These are phyloP conservation scores for Monilinia laxa DNA, from an alignment of 2,329 filamentous ascomycete genomes.

Conservation along the genomic window DNA sequence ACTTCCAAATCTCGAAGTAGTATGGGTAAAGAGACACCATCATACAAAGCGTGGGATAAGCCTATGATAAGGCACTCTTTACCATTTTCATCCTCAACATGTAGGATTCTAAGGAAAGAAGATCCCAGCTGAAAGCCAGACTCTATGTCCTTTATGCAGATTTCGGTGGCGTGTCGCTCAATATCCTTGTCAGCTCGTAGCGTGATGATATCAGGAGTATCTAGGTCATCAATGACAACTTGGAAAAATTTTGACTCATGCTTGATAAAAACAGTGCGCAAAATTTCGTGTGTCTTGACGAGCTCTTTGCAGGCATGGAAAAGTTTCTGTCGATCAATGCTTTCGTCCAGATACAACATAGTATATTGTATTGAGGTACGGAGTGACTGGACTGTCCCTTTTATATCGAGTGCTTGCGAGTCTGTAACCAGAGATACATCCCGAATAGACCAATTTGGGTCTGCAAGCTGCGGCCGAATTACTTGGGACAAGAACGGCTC, in stretches of 20 bases:
- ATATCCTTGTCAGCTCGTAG: conserved; percentile 37
- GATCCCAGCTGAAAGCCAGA: conserved; percentile 43
- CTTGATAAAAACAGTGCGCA: conserved; percentile 44
- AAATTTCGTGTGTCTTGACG: conserved; percentile 41
- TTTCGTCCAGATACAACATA: conserved; percentile 39
- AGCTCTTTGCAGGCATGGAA: conserved; percentile 37
- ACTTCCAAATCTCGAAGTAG: conserved; percentile 30
- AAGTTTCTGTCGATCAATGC: conserved; percentile 37
- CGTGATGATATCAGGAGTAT: conserved; percentile 36
- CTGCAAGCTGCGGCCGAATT: conserved; percentile 42
- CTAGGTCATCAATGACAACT: conserved; percentile 41
- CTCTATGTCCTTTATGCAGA: conserved; percentile 42
- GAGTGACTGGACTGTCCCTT: conserved; percentile 37
- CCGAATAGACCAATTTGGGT: conserved; percentile 42
- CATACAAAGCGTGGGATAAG: conserved; percentile 59
- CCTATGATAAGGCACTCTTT: conserved; percentile 44
- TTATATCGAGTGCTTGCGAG: conserved; percentile 45
- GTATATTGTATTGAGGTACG: conserved; percentile 45
- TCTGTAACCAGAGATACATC: conserved; percentile 45
- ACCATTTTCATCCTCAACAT: conserved; percentile 30
- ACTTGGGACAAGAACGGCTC: conserved; percentile 41
- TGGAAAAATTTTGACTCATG: conserved; percentile 41
- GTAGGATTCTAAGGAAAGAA: conserved; percentile 41
- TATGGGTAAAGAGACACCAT: conserved; percentile 58
- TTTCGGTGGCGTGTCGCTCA: conserved; percentile 38